phyloP scores from a whole-genome alignment of 208 protist species.

The Leishmania martiniquensis region DNA sequence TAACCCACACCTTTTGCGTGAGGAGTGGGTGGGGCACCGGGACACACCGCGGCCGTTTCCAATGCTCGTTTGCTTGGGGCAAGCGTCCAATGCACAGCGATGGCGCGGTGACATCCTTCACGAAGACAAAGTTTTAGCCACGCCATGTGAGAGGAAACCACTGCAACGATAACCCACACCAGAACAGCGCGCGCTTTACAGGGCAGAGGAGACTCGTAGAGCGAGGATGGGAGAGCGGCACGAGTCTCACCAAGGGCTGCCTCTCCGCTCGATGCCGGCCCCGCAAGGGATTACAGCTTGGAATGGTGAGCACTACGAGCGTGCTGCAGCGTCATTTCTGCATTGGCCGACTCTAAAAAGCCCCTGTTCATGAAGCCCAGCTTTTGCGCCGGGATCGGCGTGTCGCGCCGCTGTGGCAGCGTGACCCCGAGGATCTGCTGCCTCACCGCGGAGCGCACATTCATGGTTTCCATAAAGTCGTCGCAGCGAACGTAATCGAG shows the following conservation, averaged over 20 bases:
- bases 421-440: constrained; percentile 54
- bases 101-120: background rate
- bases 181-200: background rate
- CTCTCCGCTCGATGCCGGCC: background rate
- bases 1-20: background rate
- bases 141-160: background rate
- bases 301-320: constrained; percentile 12
- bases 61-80: background rate
- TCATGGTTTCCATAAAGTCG: constrained; percentile 81
- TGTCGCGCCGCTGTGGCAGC: constrained; percentile 30
- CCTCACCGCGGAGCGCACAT: constrained; percentile 54
- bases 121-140: background rate
- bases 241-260: background rate
- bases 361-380: constrained; percentile 48
- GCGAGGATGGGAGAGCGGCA: background rate
- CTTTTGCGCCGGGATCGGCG: constrained; percentile 59
- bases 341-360: constrained; percentile 59
- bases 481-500: constrained; percentile 79
- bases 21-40: background rate
- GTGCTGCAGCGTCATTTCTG: constrained; percentile 35
- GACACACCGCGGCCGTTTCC: background rate
- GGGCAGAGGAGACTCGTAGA: background rate
- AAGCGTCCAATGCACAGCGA: background rate
- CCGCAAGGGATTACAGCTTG: constrained; percentile 18
- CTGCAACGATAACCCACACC: background rate